phyloP scores from a whole-genome alignment of 164 flowering plant genomes.

The Macadamia tetraphylla region DNA sequence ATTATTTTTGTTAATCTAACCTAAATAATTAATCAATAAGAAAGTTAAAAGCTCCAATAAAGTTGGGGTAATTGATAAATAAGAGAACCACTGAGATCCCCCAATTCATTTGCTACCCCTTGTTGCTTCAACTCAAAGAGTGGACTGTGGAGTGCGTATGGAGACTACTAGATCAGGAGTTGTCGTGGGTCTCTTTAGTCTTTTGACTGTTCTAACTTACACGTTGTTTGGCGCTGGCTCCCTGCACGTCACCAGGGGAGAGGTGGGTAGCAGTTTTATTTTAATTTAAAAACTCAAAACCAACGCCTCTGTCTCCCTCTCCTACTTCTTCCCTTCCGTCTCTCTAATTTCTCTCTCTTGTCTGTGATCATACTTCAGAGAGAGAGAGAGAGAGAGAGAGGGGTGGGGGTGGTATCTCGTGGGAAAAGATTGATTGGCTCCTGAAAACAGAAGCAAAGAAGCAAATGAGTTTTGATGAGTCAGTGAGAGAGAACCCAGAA shows the following conservation, averaged over 20 bases:
- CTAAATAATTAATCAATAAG: too few relatives aligned
- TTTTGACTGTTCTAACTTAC: background rate
- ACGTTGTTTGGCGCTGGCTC: slow-evolving; percentile 10
- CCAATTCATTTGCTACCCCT: too few relatives aligned
- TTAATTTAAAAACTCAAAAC: background rate
- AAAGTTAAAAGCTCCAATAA: too few relatives aligned
- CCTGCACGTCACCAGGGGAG: slow-evolving; percentile 7
- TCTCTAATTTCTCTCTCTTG: background rate
- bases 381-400: background rate
- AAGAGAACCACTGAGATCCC: too few relatives aligned
- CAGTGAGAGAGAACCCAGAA: background rate
- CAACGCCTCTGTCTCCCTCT: background rate
- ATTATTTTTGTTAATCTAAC: too few relatives aligned
- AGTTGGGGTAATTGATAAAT: too few relatives aligned
- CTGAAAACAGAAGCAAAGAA: background rate
- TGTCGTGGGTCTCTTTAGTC: too few relatives aligned
- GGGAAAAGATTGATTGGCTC: background rate
- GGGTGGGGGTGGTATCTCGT: background rate
- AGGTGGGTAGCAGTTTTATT: slow-evolving; percentile 4
- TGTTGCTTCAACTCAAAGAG: too few relatives aligned
- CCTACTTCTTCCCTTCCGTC: background rate
- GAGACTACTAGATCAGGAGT: too few relatives aligned
- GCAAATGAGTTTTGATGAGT: background rate
- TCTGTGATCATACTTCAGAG: background rate
- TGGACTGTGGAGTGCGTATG: too few relatives aligned